phyloP scores from a whole-genome alignment of 2,329 filamentous ascomycete species.

The Ophiognomonia clavigignenti-juglandacearum region DNA sequence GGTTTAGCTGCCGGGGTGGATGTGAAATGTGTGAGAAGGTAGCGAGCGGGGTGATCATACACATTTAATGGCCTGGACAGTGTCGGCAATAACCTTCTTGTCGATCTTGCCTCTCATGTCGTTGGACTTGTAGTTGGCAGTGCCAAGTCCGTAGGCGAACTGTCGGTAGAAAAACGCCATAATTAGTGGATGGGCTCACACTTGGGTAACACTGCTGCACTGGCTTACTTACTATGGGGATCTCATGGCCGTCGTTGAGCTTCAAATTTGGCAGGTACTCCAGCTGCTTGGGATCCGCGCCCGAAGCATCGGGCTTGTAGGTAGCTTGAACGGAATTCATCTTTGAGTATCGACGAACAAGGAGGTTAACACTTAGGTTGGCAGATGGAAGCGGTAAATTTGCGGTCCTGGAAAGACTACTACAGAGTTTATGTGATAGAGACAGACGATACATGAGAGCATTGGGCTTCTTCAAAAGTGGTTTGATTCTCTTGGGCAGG shows the following conservation, averaged over 20 bases:
- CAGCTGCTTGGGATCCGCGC: constrained; percentile 35
- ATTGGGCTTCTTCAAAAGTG: too few relatives aligned
- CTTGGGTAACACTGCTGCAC: too few relatives aligned
- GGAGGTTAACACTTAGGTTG: background rate
- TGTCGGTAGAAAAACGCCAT: too few relatives aligned
- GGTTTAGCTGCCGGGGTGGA: too few relatives aligned
- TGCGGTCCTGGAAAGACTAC: background rate
- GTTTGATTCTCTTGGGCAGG: too few relatives aligned
- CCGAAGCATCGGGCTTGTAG: constrained; percentile 35
- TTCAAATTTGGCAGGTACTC: constrained; percentile 53
- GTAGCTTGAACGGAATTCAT: constrained; percentile 40
- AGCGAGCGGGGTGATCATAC: constrained; percentile 29
- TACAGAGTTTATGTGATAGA: background rate
- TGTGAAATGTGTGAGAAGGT: background rate
- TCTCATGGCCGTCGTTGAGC: constrained; percentile 68
- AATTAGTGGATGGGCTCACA: too few relatives aligned
- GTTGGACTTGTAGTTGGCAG: constrained; percentile 56
- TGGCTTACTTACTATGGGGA: constrained; percentile 64
- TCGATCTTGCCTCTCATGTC: constrained; percentile 44
- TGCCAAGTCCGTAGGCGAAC: constrained; percentile 70
- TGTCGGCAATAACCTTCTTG: constrained; percentile 41
- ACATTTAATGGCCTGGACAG: constrained; percentile 60
- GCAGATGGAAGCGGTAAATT: background rate
- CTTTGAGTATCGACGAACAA: constrained; percentile 4
- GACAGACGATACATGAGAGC: background rate